These are phyloP conservation scores for Babesia gibsoni DNA, from an alignment of 169 alveolate genomes.

Conservation along the genomic window DNA sequence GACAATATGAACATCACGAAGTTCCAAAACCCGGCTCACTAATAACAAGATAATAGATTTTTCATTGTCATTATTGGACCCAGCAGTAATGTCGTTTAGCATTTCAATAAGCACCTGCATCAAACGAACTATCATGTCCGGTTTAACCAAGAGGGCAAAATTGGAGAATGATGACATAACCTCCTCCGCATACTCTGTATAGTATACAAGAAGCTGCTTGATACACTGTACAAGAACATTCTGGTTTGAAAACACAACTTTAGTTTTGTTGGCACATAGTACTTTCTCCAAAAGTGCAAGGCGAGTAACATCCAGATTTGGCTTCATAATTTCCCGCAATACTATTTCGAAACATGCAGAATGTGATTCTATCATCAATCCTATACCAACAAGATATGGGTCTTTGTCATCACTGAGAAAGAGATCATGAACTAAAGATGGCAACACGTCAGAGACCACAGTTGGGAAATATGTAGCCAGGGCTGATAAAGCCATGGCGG, in stretches of 20 bases:
- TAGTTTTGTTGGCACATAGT: conserved; percentile 7
- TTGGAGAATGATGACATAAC: conserved; percentile 1
- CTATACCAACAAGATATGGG: conserved; percentile 13
- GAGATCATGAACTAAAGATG: conserved; percentile 13
- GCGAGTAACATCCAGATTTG: conserved; percentile 13
- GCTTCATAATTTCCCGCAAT: conserved; percentile 10
- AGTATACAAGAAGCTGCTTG: neutral
- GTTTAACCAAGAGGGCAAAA: conserved; percentile 8
- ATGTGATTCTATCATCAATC: conserved; percentile 16
- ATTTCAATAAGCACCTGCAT: conserved; percentile 18
- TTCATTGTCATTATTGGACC: neutral
- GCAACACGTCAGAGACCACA: conserved; percentile 31
- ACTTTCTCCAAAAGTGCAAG: conserved; percentile 34
- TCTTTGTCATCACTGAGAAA: conserved; percentile 13
- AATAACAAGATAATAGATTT: neutral
- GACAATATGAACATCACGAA: conserved; percentile 14
- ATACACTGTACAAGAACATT: conserved; percentile 1
- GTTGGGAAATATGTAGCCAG: conserved; percentile 27
- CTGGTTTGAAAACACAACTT: conserved; percentile 13
- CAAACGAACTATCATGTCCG: conserved; percentile 10
- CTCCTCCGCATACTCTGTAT: neutral
- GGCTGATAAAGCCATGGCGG: conserved; percentile 19
- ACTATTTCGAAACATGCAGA: conserved; percentile 17
- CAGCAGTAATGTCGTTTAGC: conserved; percentile 16
- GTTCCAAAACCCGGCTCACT: neutral